Conservation (phyloP, 768 basidiomycete genomes). For the Lanmaoa pseudosensibilis region DNA sequence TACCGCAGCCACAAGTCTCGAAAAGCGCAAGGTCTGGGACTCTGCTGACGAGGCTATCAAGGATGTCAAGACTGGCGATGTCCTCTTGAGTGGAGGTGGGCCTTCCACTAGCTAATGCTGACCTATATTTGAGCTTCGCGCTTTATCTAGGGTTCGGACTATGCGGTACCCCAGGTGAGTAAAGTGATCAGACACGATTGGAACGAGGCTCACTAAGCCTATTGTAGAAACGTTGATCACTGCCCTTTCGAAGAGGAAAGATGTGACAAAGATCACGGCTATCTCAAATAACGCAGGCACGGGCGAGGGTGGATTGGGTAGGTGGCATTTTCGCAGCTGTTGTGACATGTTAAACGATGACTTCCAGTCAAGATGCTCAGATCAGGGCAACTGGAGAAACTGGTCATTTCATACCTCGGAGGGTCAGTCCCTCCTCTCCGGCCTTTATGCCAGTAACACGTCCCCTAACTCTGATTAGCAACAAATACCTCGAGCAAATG, state of each 20-base stretch:
- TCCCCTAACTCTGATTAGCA: conserved; percentile 41
- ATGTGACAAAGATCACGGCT: conserved; percentile 69
- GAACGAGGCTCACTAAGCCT: background rate
- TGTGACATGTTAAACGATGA: background rate
- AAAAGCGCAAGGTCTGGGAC: conserved; percentile 63
- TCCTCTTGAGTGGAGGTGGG: conserved; percentile 78
- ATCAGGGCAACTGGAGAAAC: conserved; percentile 71
- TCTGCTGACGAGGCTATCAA: conserved; percentile 78
- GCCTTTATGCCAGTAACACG: background rate
- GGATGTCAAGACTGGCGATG: conserved; percentile 77
- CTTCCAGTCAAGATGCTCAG: conserved; percentile 66
- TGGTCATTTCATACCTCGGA: conserved; percentile 87
- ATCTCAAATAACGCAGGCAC: conserved; percentile 85
- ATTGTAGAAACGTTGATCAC: conserved; percentile 70
- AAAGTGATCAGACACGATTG: background rate
- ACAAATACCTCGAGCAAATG: conserved; percentile 77
- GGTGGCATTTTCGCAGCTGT: background rate
- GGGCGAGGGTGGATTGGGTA: conserved; percentile 68
- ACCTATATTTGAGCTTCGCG: background rate
- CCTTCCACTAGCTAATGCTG: conserved; percentile 24
- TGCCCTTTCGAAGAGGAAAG: conserved; percentile 69
- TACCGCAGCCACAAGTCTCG: conserved; percentile 9
- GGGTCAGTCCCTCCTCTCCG: conserved; percentile 45
- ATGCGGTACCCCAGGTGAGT: conserved; percentile 77
- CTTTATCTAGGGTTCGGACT: conserved; percentile 72